Conservation (phyloP, 202 grass and related monocot species). For the Setaria viridis region DNA sequence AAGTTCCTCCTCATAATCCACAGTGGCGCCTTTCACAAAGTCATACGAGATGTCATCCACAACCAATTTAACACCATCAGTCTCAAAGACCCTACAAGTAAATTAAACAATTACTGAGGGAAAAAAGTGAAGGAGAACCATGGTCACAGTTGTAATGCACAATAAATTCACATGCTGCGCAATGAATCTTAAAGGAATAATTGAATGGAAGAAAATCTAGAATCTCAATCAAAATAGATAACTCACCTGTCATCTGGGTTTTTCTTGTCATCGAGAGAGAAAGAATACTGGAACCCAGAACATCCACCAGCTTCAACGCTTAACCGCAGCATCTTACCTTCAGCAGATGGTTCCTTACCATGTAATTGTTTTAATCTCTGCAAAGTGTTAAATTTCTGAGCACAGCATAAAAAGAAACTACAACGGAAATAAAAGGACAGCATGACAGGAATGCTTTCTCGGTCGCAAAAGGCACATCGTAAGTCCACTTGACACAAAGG, state of each 20-base stretch:
- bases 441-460: neutral
- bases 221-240: neutral
- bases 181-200: neutral
- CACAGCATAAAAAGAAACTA: slow-evolving; percentile 19
- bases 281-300: slow-evolving; percentile 92
- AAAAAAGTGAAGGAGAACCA: neutral
- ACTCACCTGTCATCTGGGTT: slow-evolving; percentile 68
- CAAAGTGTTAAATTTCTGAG: slow-evolving; percentile 25
- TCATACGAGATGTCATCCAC: slow-evolving; percentile 84
- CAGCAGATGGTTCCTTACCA: slow-evolving; percentile 48
- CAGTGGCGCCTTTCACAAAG: slow-evolving; percentile 82
- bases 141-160: neutral
- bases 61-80: slow-evolving; percentile 75
- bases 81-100: slow-evolving; percentile 75
- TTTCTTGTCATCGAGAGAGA: slow-evolving; percentile 71
- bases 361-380: slow-evolving; percentile 83
- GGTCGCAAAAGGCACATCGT: neutral
- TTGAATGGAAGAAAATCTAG: neutral
- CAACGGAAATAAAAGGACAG: neutral
- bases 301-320: slow-evolving; percentile 87
- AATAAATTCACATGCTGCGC: neutral
- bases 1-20: slow-evolving; percentile 86
- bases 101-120: slow-evolving; percentile 22
- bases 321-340: slow-evolving; percentile 79
- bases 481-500: slow-evolving; percentile 3